Evolutionary conservation across 2,329 filamentous ascomycete species (phyloP).

Genomic region (Apiospora saccharicola): DNA sequence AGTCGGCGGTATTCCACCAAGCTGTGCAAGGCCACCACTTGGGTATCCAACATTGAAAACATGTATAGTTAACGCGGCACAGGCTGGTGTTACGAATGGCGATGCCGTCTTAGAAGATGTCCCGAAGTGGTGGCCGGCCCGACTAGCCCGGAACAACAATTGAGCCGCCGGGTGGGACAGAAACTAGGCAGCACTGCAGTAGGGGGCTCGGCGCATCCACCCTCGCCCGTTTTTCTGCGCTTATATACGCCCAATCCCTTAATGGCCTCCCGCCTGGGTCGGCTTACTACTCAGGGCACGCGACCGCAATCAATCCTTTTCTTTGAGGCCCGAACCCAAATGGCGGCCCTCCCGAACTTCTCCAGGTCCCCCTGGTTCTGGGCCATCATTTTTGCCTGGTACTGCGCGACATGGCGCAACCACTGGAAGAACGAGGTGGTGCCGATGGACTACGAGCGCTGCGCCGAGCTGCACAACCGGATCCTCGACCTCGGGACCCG

Average conservation of each 20-base stretch:
- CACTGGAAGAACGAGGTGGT: neutral
- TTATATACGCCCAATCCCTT: neutral
- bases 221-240: neutral
- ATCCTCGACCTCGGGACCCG: conserved; percentile 27
- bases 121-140: neutral
- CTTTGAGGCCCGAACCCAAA: neutral
- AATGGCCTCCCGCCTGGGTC: neutral
- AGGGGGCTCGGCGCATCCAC: neutral
- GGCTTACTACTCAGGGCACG: neutral
- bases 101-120: neutral
- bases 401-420: neutral
- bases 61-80: neutral
- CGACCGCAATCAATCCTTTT: neutral
- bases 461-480: conserved; percentile 32
- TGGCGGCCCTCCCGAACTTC: neutral
- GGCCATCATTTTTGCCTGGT: neutral
- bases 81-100: neutral
- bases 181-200: neutral
- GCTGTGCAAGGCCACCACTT: too few species aligned
- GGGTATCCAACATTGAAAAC: neutral
- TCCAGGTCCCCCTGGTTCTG: neutral
- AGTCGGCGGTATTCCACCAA: too few species aligned
- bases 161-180: neutral
- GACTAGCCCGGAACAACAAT: conserved; percentile 9
- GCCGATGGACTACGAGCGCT: conserved; percentile 32